Evolutionary conservation across 1,284 basidiomycete species (phyloP).

Genomic region (Boletus holoroseus): DNA sequence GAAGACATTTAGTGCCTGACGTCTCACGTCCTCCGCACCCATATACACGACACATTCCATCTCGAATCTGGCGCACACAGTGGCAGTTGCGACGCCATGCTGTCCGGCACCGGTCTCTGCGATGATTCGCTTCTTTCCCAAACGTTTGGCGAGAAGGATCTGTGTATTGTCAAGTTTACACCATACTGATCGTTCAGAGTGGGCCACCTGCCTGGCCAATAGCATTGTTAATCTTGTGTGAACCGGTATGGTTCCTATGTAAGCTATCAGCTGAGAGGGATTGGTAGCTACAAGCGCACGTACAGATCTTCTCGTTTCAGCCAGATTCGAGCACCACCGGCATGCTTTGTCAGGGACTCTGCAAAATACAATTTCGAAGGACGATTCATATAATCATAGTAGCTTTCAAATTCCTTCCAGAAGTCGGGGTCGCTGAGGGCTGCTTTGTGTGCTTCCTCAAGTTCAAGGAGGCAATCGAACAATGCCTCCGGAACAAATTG

Average conservation of each 20-base stretch:
- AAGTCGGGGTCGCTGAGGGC: conserved; percentile 88
- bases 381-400: conserved; percentile 70
- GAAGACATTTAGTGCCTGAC: conserved; percentile 97
- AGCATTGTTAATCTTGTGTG: conserved; percentile 96
- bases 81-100: conserved; percentile 98
- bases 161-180: conserved; percentile 28
- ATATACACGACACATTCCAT: conserved; percentile 96
- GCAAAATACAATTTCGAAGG: conserved; percentile 35
- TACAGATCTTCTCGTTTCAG: conserved; percentile 94
- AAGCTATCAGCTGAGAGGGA: conserved; percentile 3
- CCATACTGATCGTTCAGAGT: background rate
- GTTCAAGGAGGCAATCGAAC: conserved; percentile 84
- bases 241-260: conserved; percentile 87
- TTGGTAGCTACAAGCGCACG: conserved; percentile 28
- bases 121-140: conserved; percentile 97
- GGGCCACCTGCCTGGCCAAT: conserved; percentile 66
- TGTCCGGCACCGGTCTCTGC: conserved; percentile 99
- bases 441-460: conserved; percentile 85
- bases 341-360: conserved; percentile 52
- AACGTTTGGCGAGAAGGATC: conserved; percentile 86
- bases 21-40: conserved; percentile 96
- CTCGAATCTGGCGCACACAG: conserved; percentile 95
- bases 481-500: conserved; percentile 96
- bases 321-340: conserved; percentile 87
- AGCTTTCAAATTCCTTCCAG: conserved; percentile 86